Percentiles rank a stretch among this genome's conserved stretches.
Evolutionary conservation across 225 moss, liverwort and hornwort species (phyloP).

Genomic region (Marchantia paleacea): DNA sequence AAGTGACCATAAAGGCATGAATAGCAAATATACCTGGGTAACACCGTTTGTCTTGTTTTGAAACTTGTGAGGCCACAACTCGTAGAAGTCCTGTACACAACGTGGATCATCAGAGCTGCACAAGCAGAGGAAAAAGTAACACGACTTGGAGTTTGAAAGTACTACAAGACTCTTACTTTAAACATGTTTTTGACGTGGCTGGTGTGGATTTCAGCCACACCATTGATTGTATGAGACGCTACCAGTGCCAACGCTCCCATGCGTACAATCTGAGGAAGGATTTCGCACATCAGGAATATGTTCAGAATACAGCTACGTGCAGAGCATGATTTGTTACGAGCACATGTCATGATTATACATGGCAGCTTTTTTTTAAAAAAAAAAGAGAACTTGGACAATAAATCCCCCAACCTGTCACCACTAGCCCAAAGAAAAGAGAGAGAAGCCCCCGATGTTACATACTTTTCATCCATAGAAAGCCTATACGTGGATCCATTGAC

Average conservation of each 20-base stretch:
- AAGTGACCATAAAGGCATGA: neutral
- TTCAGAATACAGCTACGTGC: neutral
- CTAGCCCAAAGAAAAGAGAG: too few species aligned
- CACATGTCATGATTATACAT: neutral
- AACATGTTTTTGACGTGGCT: conserved; percentile 68
- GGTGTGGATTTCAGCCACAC: conserved; percentile 72
- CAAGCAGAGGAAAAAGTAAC: neutral
- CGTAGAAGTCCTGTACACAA: conserved; percentile 66
- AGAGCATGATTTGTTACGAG: neutral
- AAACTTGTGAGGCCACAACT: conserved; percentile 88
- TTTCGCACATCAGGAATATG: neutral
- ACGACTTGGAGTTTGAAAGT: neutral
- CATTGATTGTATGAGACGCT: conserved; percentile 78
- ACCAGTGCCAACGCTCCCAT: conserved; percentile 76
- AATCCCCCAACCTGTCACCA: too few species aligned
- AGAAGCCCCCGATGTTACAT: too few species aligned
- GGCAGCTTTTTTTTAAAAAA: neutral
- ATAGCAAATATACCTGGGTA: conserved; percentile 68
- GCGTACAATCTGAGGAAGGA: conserved; percentile 54
- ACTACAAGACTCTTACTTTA: conserved; percentile 43
- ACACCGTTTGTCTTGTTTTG: conserved; percentile 92
- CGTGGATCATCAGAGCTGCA: neutral
- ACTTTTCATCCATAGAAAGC: too few species aligned
- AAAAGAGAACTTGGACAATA: too few species aligned
- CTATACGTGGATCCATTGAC: too few species aligned